Conservation (phyloP, 140 eudicot species). For the Flaveria floridana region DNA sequence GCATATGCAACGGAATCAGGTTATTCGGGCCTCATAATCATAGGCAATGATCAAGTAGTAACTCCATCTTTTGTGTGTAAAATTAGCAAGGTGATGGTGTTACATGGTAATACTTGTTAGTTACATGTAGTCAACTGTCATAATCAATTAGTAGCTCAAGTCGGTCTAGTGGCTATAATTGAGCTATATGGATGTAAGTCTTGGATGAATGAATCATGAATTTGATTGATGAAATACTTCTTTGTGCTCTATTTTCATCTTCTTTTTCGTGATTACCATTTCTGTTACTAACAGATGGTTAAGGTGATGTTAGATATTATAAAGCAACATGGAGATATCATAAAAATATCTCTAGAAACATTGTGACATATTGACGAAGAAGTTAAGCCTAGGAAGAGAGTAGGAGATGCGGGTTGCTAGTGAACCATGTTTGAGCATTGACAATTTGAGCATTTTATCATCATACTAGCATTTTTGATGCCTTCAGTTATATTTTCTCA, state of each 20-base stretch:
- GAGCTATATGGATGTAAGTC: no score
- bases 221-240: no score
- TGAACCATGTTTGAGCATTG: neutral
- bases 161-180: no score
- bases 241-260: no score
- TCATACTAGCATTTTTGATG: neutral
- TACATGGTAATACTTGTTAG: no score
- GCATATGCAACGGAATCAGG: neutral
- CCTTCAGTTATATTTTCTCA: neutral
- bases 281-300: neutral
- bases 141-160: no score
- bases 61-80: slow-evolving; percentile 4
- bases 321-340: neutral
- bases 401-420: neutral
- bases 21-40: neutral
- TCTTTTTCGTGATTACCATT: no score
- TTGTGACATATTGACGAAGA: neutral
- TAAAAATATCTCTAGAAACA: neutral
- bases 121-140: no score
- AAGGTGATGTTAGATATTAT: slow-evolving; percentile 2
- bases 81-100: neutral
- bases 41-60: neutral
- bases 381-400: slow-evolving; percentile 15
- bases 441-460: neutral
- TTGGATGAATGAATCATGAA: no score